Base-by-base conservation (phyloP, 768 basidiomycete species). In the Hygrophoropsis aurantiaca region DNA sequence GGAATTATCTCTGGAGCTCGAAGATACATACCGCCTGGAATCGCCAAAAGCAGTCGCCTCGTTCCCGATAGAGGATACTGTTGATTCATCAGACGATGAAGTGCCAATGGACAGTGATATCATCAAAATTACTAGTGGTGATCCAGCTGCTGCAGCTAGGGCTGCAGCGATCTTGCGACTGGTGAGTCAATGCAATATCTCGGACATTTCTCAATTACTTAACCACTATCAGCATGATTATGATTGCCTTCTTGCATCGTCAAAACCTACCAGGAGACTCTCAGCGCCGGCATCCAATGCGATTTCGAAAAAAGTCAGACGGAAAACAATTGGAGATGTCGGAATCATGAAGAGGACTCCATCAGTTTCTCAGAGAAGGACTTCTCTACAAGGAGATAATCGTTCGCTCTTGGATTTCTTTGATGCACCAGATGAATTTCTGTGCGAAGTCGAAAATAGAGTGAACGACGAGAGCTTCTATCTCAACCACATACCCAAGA, bases 151-250 rank as follows among this genome's bases (percentile, higher is more conserved):
- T 15, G 94, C 94, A 38, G 94, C 93, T 2, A 73, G 90, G 40
- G 94, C 93, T n/a, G 93, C 90, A 26, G 94, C 94, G 0, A 94
- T 97, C 49, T 72, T 97, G 56, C 92, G 88, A 66, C 78, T 90
- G 75, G 91, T 90, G 40, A n/a, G n/a, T n/a, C n/a, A n/a, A n/a
- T n/a, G n/a, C n/a, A 25, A 33, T 45, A 44, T 30, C 51, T 6
- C 36, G 32, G n/a, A 46, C 18, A 25, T 44, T 36, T 42, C 19
- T 39, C 7, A 33, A 16, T 32, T 5, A 24, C 20, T 16, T 5
- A 32, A 18, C 24, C 25, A n/a, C 20, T 15, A 47, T n/a, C 49
- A 91, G 86, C 85, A 94, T 57, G 85, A 94, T 65, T 88, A 90
- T 55, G 92, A 94, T 56, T 87, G 90, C 58, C 81, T 87, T 68